Evolutionary conservation across 345 rosid species (phyloP), one percentile per base, ranked within the genome.

Genomic region (Syzygium oleosum): DNA sequence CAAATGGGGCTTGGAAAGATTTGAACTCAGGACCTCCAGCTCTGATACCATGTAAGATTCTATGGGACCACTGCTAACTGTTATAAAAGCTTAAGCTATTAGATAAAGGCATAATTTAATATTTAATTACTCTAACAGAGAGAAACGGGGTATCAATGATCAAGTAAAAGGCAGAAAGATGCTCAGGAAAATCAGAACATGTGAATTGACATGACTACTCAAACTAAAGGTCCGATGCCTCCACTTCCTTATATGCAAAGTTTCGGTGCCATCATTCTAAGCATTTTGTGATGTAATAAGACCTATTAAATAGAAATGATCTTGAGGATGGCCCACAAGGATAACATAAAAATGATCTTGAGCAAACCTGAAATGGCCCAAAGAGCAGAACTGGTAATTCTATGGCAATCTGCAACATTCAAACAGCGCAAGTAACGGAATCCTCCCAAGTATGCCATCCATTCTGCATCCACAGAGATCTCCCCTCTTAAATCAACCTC

Each of bases 401-500:
- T 93, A 43, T 61, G 92, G 90, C 99, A 95, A 91, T 91, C 96
- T 3, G 98, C 94, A 78, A 96, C 91, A 86, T 92, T 94, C 86
- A 98, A 90, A 52, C 90, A 91, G 16, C 88, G 89, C 73, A 97
- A 89, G 90, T 90, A 90, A 65, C 90, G 93, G 52, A 95, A 97
- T n/a, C 96, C 96, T 65, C 97, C 99, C 87, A 96, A 79, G 89
- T 95, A 97, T 1, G 98, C 99, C 94, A 94, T 92, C 99, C 99
- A 98, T 91, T 98, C 99, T 2, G 93, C 98, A 88, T 98, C 96
- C 79, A 98, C 93, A 55, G 90, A 90, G 89, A 86, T 92, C 89
- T 96, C 95, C 46, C 96, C 95, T 84, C 92, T 89, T 9, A 97
- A 92, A 91, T 96, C 95, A 61, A 95, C 89, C 25, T 88, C 94